Percentiles rank a stretch among this genome's conserved stretches.
These are phyloP conservation scores for Tolypocladium nubicola DNA, from an alignment of 2,329 filamentous ascomycete species.

Conservation along the genomic window DNA sequence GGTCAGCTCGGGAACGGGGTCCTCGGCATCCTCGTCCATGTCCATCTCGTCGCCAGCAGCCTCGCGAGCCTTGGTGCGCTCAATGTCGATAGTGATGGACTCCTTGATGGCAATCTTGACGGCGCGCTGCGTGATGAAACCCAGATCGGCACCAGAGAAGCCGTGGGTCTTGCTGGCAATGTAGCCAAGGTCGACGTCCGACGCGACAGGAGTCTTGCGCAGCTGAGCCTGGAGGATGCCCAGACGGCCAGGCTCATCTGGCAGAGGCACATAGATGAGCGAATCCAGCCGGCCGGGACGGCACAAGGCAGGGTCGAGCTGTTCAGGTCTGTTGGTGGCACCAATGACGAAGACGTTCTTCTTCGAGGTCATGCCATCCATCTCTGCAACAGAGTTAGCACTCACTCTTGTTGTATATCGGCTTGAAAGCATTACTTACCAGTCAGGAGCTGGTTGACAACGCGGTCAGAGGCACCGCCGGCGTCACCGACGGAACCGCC, in stretches of 20 bases:
- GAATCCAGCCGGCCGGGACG: conserved; percentile 98
- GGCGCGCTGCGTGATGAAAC: conserved; percentile 96
- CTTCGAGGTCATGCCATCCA: conserved; percentile 99
- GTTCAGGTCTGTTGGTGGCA: conserved; percentile 96
- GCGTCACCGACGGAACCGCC: conserved; percentile 93
- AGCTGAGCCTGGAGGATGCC: conserved; percentile 92
- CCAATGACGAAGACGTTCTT: conserved; percentile 99
- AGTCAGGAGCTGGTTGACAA: conserved; percentile 98
- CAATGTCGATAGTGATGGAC: conserved; percentile 79
- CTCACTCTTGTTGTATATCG: too few relatives aligned
- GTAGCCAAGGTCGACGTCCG: conserved; percentile 78
- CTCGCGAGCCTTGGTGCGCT: conserved; percentile 81
- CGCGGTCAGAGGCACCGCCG: conserved; percentile 96
- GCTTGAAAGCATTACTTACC: conserved; percentile 43
- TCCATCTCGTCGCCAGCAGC: conserved; percentile 73
- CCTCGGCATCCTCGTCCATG: conserved; percentile 62
- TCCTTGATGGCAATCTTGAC: conserved; percentile 99
- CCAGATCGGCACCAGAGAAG: conserved; percentile 98
- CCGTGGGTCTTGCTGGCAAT: conserved; percentile 97
- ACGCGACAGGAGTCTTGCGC: conserved; percentile 88
- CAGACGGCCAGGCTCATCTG: conserved; percentile 80
- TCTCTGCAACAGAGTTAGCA: conserved; percentile 55
- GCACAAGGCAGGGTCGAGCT: conserved; percentile 95
- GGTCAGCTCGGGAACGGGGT: conserved; percentile 91
- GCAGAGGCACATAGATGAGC: conserved; percentile 94